These are phyloP conservation scores for Naganishia albida DNA, from an alignment of 1,284 basidiomycete species.

Conservation along the genomic window DNA sequence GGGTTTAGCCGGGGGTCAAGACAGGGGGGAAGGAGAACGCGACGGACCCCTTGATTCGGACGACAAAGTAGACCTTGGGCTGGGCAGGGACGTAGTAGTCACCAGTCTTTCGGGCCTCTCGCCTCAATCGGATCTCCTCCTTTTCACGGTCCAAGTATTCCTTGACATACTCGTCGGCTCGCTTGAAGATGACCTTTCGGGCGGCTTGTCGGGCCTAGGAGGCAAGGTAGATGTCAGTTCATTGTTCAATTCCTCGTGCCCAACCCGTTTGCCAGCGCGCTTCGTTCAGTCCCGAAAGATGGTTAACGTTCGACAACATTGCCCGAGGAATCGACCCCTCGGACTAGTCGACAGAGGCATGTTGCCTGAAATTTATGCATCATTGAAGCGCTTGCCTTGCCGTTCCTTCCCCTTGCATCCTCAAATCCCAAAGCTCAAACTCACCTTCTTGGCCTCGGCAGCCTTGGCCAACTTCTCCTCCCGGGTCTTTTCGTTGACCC, in stretches of 20 bases:
- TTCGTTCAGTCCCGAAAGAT: slow-evolving; percentile 93
- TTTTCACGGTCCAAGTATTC: slow-evolving; percentile 90
- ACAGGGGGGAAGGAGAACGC: not conserved
- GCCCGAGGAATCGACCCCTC: slow-evolving; percentile 52
- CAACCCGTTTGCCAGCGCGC: slow-evolving; percentile 1
- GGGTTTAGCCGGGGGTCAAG: not conserved
- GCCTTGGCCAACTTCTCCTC: slow-evolving; percentile 91
- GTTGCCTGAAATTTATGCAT: slow-evolving; percentile 69
- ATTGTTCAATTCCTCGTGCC: not conserved
- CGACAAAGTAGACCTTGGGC: slow-evolving; percentile 96
- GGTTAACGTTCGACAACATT: slow-evolving; percentile 83
- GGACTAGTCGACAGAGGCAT: slow-evolving; percentile 63
- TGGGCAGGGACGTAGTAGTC: slow-evolving; percentile 98
- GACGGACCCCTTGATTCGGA: slow-evolving; percentile 89
- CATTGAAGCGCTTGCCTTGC: slow-evolving; percentile 55
- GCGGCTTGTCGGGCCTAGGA: slow-evolving; percentile 79
- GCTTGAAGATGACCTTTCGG: slow-evolving; percentile 99
- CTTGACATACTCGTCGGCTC: slow-evolving; percentile 97
- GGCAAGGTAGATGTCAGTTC: not conserved
- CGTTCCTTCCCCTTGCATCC: slow-evolving; percentile 3
- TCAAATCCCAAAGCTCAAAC: slow-evolving; percentile 39
- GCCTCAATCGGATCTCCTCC: slow-evolving; percentile 95
- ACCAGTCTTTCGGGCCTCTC: slow-evolving; percentile 85
- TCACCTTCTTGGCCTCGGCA: slow-evolving; percentile 86
- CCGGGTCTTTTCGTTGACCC: slow-evolving; percentile 94